A percentile compares a stretch with the other conserved stretches of the same genome.
Conservation (phyloP, 108 stramenopile species). For the Cylindrotheca closterium region DNA sequence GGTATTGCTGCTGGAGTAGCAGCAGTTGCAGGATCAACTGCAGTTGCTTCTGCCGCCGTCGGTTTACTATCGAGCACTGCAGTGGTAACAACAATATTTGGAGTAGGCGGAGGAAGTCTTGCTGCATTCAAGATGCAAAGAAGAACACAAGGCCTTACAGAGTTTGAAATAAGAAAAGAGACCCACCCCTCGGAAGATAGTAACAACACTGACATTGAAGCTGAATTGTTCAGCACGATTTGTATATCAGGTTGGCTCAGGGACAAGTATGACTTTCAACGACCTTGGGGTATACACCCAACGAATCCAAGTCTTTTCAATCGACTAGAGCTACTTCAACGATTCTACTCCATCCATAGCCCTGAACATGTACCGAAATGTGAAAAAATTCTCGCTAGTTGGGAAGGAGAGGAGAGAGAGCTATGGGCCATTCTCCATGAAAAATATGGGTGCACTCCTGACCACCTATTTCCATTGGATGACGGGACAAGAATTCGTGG, state of each 20-base stretch:
- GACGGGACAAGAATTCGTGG: slow-evolving; percentile 50
- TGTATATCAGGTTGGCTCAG: slow-evolving; percentile 84
- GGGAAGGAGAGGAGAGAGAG: slow-evolving; percentile 74
- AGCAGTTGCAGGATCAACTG: slow-evolving; percentile 67
- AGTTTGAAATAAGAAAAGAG: slow-evolving; percentile 64
- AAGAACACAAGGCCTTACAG: slow-evolving; percentile 77
- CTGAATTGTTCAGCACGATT: slow-evolving; percentile 74
- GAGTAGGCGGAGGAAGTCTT: slow-evolving; percentile 83
- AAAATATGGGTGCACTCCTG: slow-evolving; percentile 81
- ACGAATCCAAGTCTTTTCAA: slow-evolving; percentile 63
- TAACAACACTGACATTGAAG: slow-evolving; percentile 39
- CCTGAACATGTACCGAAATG: slow-evolving; percentile 71
- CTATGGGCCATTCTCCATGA: slow-evolving; percentile 68
- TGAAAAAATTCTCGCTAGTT: slow-evolving; percentile 58
- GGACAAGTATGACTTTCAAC: slow-evolving; percentile 77
- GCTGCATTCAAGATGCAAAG: slow-evolving; percentile 85
- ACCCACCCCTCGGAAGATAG: not conserved
- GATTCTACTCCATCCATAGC: slow-evolving; percentile 77
- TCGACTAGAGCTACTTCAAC: slow-evolving; percentile 63
- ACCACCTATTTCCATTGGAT: slow-evolving; percentile 55
- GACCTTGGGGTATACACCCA: slow-evolving; percentile 85
- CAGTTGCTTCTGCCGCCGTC: slow-evolving; percentile 71
- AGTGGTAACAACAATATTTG: slow-evolving; percentile 82
- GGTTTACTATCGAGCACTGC: slow-evolving; percentile 70
- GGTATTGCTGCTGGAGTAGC: slow-evolving; percentile 76